These are phyloP conservation scores for Ichthyophthirius multifiliis DNA, from an alignment of 169 alveolate species.

Conservation along the genomic window DNA sequence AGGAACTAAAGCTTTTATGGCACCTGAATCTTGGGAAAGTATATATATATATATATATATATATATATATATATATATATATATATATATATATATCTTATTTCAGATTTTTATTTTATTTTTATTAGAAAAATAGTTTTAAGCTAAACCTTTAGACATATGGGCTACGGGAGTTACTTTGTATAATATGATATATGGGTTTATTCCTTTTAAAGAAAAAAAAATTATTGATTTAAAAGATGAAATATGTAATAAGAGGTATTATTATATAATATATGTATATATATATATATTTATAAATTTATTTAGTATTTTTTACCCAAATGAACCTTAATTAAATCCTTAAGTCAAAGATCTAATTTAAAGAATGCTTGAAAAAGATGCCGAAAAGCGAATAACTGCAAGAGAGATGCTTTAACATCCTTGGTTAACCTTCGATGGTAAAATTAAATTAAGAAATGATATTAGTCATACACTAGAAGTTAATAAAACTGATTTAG, in stretches of 20 bases:
- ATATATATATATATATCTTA: neutral
- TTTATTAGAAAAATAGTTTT: constrained; percentile 19
- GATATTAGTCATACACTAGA: neutral
- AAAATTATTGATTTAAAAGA: constrained; percentile 16
- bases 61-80: neutral
- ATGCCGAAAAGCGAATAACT: neutral
- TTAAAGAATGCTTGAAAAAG: neutral
- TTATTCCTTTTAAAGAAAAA: constrained; percentile 65
- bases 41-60: neutral
- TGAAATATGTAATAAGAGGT: neutral
- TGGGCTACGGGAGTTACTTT: constrained; percentile 82
- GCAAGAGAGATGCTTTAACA: neutral
- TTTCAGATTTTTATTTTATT: neutral
- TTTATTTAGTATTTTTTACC: neutral
- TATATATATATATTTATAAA: no score
- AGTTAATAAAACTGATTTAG: neutral
- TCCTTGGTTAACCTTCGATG: constrained; percentile 17
- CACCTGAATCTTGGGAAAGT: constrained; percentile 47
- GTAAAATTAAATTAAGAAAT: neutral
- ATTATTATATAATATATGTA: neutral
- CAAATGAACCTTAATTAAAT: neutral
- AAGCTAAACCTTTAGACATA: constrained; percentile 74
- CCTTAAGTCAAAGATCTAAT: neutral
- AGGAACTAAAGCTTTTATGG: constrained; percentile 53
- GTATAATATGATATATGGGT: constrained; percentile 57